Evolutionary conservation across 2,329 filamentous ascomycete species (phyloP), one percentile per base, ranked within the genome.

Genomic region (Dothideomycetes sp.): DNA sequence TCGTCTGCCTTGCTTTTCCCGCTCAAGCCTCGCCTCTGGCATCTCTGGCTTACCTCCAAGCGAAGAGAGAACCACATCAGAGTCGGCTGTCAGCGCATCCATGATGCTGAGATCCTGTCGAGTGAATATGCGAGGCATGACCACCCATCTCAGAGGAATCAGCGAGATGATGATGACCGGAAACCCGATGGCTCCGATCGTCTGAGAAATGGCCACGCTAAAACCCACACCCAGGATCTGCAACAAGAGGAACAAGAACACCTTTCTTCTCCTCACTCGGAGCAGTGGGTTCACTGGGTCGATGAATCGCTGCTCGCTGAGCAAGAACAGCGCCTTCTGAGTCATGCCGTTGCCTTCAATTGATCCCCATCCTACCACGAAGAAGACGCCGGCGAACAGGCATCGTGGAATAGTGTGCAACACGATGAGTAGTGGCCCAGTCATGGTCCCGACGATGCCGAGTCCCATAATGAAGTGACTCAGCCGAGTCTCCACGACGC

Each of bases 111-210:
- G 51, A 48, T 76, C 72, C 14, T 63, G 46, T 4, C 58, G 50
- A 0, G 57, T 60, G 45, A 77, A 75, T 54, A 69, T 70, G 12
- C 57, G 49, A 1, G 73, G 72, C 45, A 77, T 54, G 0, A 69
- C 39, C 39, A 64, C 60, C 44, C 66, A 70, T 3, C 72, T 58
- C 19, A 75, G 48, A 0, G 74, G 74, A 5, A 78, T 75, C 14
- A 77, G 59, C 3, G 68, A 53, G 14, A 73, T 61, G 43, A 77
- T 75, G 37, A 77, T 63, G 11, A 77, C 63, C 0, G 74, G 74
- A 45, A 77, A 77, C 0, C 71, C 70, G 47, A 77, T 74, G 0
- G 72, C 74, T 0, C 69, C 74, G 17, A 77, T 69, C 0, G 73
- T 77, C 52, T 77, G 71, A 2, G 72, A 74, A 38, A 77, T 71